Conservation (phyloP, 305 asterid species). For the Withania somnifera region DNA sequence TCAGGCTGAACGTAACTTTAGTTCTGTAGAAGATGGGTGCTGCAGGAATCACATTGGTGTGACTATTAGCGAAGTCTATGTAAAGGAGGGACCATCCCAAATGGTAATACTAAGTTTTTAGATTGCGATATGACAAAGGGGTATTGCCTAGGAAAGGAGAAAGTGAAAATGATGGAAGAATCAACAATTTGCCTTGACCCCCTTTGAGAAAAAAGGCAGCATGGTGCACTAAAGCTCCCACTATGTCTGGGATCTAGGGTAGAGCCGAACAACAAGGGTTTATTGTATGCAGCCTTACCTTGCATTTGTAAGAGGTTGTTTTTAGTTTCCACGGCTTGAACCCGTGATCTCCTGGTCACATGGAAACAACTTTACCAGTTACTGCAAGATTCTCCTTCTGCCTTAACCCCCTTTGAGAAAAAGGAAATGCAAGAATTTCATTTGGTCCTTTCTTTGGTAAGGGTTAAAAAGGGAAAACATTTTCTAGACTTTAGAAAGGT, state of each 20-base stretch:
- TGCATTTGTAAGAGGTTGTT: too few relatives aligned
- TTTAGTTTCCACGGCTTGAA: too few relatives aligned
- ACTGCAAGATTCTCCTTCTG: too few relatives aligned
- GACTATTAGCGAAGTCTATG: constrained; percentile 9
- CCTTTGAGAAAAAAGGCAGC: too few relatives aligned
- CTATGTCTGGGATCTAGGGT: too few relatives aligned
- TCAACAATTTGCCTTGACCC: background rate
- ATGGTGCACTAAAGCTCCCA: too few relatives aligned
- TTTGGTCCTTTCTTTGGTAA: background rate
- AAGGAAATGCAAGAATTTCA: background rate
- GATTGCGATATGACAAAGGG: background rate
- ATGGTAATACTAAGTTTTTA: constrained; percentile 16
- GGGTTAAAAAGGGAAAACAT: background rate
- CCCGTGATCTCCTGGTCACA: too few relatives aligned
- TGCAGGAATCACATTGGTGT: constrained; percentile 11
- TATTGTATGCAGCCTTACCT: too few relatives aligned
- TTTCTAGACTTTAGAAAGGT: background rate
- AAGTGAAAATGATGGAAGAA: background rate
- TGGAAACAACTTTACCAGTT: too few relatives aligned
- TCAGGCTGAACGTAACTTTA: constrained; percentile 17
- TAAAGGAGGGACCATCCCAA: constrained; percentile 15
- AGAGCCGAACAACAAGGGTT: too few relatives aligned
- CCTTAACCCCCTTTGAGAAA: background rate
- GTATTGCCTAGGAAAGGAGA: background rate
- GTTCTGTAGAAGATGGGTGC: constrained; percentile 6